phyloP scores from a whole-genome alignment of 1,284 basidiomycete species.

The Rhodofomes roseus region DNA sequence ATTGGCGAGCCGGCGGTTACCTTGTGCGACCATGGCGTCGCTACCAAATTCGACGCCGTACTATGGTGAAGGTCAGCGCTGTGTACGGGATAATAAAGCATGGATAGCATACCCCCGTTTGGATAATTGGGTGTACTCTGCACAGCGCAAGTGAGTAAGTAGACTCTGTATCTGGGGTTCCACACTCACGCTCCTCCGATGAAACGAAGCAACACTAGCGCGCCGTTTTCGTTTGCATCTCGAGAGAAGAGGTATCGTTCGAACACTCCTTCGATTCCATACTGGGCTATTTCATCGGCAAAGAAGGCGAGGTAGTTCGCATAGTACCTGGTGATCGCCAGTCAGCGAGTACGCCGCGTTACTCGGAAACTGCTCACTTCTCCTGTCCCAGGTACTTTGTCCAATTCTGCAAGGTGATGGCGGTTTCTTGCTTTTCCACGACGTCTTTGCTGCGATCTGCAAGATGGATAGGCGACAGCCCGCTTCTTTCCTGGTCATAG shows the following conservation, averaged over 20 bases:
- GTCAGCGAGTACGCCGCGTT: neutral
- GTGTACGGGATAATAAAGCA: neutral
- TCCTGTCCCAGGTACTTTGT: slow-evolving; percentile 48
- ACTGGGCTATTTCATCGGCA: slow-evolving; percentile 37
- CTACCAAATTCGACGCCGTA: slow-evolving; percentile 62
- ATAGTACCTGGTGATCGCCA: slow-evolving; percentile 40
- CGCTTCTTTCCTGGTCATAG: slow-evolving; percentile 39
- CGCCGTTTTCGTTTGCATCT: slow-evolving; percentile 42
- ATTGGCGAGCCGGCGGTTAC: slow-evolving; percentile 20
- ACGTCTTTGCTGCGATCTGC: slow-evolving; percentile 31
- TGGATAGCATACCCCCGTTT: slow-evolving; percentile 49
- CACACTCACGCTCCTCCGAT: slow-evolving; percentile 50
- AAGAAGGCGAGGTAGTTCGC: slow-evolving; percentile 57
- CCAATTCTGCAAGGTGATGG: slow-evolving; percentile 50
- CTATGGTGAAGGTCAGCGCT: slow-evolving; percentile 20
- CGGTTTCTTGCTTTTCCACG: slow-evolving; percentile 32
- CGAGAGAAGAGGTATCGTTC: slow-evolving; percentile 54
- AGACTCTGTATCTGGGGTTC: neutral
- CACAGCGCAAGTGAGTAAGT: neutral
- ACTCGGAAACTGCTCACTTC: slow-evolving; percentile 34
- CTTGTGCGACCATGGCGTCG: slow-evolving; percentile 51
- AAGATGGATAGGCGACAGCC: slow-evolving; percentile 43
- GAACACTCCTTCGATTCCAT: slow-evolving; percentile 41
- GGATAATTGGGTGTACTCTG: slow-evolving; percentile 62
- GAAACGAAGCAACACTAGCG: slow-evolving; percentile 53